These are phyloP conservation scores for Blumeria graminis DNA, from an alignment of 2,329 filamentous ascomycete genomes.

Conservation along the genomic window DNA sequence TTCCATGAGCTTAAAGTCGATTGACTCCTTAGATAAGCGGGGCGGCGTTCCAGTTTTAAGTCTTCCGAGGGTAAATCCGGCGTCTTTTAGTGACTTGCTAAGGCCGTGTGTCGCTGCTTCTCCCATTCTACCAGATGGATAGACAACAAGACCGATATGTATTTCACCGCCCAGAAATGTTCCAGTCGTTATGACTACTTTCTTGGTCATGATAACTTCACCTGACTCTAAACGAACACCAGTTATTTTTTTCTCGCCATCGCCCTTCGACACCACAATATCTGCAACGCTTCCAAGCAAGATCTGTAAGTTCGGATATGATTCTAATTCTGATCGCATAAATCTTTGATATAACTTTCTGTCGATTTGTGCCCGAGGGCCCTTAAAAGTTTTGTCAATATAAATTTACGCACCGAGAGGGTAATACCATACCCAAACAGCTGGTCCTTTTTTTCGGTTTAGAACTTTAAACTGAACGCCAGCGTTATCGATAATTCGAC, in stretches of 20 bases:
- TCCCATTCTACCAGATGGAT: constrained; percentile 74
- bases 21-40: constrained; percentile 56
- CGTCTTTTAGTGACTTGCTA: constrained; percentile 70
- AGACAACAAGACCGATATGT: constrained; percentile 69
- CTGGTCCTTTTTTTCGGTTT: constrained; percentile 75
- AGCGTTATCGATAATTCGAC: constrained; percentile 74
- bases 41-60: constrained; percentile 93
- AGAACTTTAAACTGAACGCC: constrained; percentile 83
- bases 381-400: constrained; percentile 19
- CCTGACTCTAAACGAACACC: constrained; percentile 76
- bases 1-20: constrained; percentile 51
- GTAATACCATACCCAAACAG: constrained; percentile 43
- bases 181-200: constrained; percentile 85
- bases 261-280: constrained; percentile 46
- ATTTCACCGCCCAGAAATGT: constrained; percentile 93
- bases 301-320: constrained; percentile 57
- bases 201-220: constrained; percentile 52
- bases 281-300: constrained; percentile 78
- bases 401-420: background rate
- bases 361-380: constrained; percentile 88
- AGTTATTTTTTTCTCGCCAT: constrained; percentile 44
- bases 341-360: constrained; percentile 66
- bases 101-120: constrained; percentile 82
- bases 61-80: constrained; percentile 71
- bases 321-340: constrained; percentile 67